phyloP scores from a whole-genome alignment of 306 rosid species.

The Senna tora region DNA sequence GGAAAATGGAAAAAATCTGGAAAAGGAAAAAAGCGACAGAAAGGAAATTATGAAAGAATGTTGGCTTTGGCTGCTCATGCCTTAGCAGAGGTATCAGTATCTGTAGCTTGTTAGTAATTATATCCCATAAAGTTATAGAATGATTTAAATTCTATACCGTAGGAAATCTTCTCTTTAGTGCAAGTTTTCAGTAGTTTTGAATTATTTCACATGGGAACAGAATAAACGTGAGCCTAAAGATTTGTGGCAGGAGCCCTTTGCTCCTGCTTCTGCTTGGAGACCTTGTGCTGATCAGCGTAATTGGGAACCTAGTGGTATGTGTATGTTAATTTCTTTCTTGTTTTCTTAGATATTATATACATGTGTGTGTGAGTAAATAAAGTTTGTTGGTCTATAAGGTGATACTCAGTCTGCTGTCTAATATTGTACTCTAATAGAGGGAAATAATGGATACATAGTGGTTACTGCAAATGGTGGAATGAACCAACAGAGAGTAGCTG shows the following conservation, averaged over 20 bases:
- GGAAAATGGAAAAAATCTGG: slow-evolving; percentile 56
- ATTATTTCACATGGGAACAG: slow-evolving; percentile 51
- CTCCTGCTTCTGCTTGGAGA: slow-evolving; percentile 89
- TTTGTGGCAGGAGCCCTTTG: slow-evolving; percentile 89
- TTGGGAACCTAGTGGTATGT: slow-evolving; percentile 78
- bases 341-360: slow-evolving; percentile 16
- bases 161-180: slow-evolving; percentile 11
- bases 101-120: slow-evolving; percentile 28
- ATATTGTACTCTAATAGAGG: slow-evolving; percentile 52
- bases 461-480: slow-evolving; percentile 98
- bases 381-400: slow-evolving; percentile 23
- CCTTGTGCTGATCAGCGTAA: slow-evolving; percentile 86
- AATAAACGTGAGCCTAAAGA: slow-evolving; percentile 91
- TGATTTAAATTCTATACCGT: slow-evolving; percentile 15
- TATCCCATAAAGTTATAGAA: neutral
- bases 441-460: slow-evolving; percentile 82
- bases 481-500: slow-evolving; percentile 97
- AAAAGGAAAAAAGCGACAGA: slow-evolving; percentile 54
- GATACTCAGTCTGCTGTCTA: slow-evolving; percentile 43
- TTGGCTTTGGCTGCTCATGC: slow-evolving; percentile 94
- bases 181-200: slow-evolving; percentile 43
- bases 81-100: slow-evolving; percentile 79
- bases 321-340: slow-evolving; percentile 18
- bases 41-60: slow-evolving; percentile 71
- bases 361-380: slow-evolving; percentile 19